phyloP scores from a whole-genome alignment of 345 rosid species.

The Conringia planisiliqua region DNA sequence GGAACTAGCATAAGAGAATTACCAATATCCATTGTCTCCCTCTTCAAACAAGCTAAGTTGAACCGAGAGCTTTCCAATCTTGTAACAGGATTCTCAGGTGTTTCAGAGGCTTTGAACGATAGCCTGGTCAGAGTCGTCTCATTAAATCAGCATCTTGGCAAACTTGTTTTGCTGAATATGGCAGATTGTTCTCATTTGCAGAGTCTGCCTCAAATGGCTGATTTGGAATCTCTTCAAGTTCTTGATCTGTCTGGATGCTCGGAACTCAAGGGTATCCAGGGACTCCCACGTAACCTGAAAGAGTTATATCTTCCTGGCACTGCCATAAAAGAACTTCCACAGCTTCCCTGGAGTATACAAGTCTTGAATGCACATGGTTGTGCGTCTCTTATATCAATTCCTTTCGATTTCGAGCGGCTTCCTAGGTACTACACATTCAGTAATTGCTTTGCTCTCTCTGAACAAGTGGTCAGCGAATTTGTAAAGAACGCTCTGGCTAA shows the following conservation, averaged over 20 bases:
- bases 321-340: not conserved
- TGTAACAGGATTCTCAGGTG: too few relatives aligned
- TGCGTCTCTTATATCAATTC: not conserved
- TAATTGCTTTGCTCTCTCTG: conserved; percentile 29
- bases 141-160: not conserved
- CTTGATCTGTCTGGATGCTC: conserved; percentile 23
- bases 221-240: conserved; percentile 16
- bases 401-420: not conserved
- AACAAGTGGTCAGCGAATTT: not conserved
- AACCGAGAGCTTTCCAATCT: too few relatives aligned
- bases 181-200: not conserved
- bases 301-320: conserved; percentile 19
- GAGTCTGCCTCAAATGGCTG: conserved; percentile 5
- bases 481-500: not conserved
- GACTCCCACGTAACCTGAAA: conserved; percentile 1
- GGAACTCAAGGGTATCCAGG: not conserved
- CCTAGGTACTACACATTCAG: conserved; percentile 12
- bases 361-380: conserved; percentile 14
- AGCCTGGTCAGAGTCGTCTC: not conserved
- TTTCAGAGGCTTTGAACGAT: too few relatives aligned
- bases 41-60: too few relatives aligned
- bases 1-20: conserved; percentile 2
- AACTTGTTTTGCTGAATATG: conserved; percentile 8
- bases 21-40: not conserved
- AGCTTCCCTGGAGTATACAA: conserved; percentile 13